Evolutionary conservation across 139 green algal species (phyloP).

Genomic region (Closterium sp.): DNA sequence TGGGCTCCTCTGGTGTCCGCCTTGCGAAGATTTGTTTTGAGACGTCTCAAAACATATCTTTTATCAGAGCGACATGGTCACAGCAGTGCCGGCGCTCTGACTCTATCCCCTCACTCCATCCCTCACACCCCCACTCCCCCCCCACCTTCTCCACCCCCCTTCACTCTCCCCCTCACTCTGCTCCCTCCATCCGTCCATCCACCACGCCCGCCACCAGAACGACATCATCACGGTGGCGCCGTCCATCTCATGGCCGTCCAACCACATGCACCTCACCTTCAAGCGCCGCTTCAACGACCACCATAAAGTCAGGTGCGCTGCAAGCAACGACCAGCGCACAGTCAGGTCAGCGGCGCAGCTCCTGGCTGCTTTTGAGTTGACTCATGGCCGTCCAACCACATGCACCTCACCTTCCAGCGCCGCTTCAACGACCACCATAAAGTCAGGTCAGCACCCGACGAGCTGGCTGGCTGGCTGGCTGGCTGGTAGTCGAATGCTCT

Average conservation of each 20-base stretch:
- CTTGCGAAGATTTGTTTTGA: too few species aligned
- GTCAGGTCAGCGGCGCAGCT: too few species aligned
- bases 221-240: conserved; percentile 13
- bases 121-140: neutral
- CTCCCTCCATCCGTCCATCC: neutral
- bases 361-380: too few species aligned
- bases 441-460: too few species aligned
- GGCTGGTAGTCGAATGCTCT: too few species aligned
- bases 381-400: neutral
- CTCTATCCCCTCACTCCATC: neutral
- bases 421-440: conserved; percentile 2
- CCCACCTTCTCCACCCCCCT: neutral
- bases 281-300: neutral
- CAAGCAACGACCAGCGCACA: too few species aligned
- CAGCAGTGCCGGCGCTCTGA: too few species aligned
- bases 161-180: too few species aligned
- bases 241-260: neutral
- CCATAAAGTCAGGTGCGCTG: conserved; percentile 9
- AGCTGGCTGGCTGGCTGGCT: too few species aligned
- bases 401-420: neutral
- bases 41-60: too few species aligned
- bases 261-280: neutral
- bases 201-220: neutral
- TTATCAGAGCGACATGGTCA: too few species aligned
- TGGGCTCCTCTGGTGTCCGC: too few species aligned